Percentiles rank a stretch among this genome's conserved stretches.
phyloP scores from a whole-genome alignment of 176 grass and related monocot species.

The Calamus simplicifolius region DNA sequence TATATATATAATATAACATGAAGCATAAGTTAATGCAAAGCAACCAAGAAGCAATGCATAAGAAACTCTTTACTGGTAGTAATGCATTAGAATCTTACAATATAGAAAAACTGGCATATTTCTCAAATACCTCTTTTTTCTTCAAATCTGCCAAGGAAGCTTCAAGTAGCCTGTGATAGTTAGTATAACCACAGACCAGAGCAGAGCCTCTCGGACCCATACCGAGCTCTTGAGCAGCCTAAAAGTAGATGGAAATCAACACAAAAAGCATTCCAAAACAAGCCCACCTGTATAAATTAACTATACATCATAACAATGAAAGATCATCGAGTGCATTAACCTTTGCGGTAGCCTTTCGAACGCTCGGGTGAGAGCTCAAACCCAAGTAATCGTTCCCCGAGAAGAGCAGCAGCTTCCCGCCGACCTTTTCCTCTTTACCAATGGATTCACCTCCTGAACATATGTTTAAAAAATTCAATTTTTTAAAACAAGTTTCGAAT shows the following conservation, averaged over 20 bases:
- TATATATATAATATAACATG: too few species aligned
- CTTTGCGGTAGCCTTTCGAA: conserved; percentile 51
- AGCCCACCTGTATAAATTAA: too few species aligned
- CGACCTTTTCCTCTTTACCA: conserved; percentile 21
- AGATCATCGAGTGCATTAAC: conserved; percentile 12
- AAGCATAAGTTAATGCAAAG: too few species aligned
- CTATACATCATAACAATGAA: not conserved
- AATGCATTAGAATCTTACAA: too few species aligned
- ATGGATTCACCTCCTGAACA: conserved; percentile 38
- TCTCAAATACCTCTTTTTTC: conserved; percentile 51
- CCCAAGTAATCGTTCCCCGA: conserved; percentile 86
- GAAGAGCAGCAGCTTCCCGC: conserved; percentile 59
- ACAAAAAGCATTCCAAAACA: too few species aligned
- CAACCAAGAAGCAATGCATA: too few species aligned
- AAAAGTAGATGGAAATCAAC: conserved; percentile 4
- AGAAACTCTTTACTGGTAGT: too few species aligned
- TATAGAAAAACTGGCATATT: not conserved
- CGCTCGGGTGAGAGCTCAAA: conserved; percentile 66
- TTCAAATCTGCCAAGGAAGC: conserved; percentile 54
- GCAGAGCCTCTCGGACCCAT: conserved; percentile 92
- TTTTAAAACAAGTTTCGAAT: not conserved
- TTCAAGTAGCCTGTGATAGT: conserved; percentile 70
- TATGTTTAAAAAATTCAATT: conserved; percentile 10
- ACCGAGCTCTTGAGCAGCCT: conserved; percentile 67
- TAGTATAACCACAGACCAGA: conserved; percentile 67